Conservation (phyloP, 73 alveolate species). For the Breviolum minutum region DNA sequence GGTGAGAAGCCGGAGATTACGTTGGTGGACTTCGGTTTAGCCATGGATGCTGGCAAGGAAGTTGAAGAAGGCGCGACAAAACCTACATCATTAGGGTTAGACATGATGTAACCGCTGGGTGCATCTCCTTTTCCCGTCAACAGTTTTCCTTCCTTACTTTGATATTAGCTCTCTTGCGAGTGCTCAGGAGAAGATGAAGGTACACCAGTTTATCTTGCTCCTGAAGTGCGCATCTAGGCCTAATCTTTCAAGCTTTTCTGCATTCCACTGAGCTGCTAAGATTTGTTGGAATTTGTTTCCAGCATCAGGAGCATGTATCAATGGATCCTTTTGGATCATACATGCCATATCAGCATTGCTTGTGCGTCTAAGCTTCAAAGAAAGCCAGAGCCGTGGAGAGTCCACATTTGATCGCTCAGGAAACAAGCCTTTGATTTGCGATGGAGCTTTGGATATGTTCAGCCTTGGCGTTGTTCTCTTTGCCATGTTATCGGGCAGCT, state of each 20-base stretch:
- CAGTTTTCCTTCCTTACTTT: too few relatives aligned
- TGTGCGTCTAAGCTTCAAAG: too few relatives aligned
- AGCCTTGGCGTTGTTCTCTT: conserved; percentile 74
- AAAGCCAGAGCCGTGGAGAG: too few relatives aligned
- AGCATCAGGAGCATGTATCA: too few relatives aligned
- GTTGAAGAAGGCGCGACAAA: conserved; percentile 11
- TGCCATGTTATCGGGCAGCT: conserved; percentile 45
- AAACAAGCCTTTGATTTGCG: neutral
- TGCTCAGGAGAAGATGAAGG: conserved; percentile 42
- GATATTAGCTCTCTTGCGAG: too few relatives aligned
- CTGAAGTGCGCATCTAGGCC: conserved; percentile 29
- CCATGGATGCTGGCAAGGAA: conserved; percentile 33
- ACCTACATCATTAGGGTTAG: neutral
- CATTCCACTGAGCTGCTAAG: neutral
- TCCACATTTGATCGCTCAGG: neutral
- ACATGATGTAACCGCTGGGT: too few relatives aligned
- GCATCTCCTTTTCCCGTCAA: too few relatives aligned
- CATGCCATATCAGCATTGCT: too few relatives aligned
- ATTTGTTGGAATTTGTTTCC: neutral
- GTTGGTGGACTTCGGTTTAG: conserved; percentile 76
- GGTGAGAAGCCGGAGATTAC: conserved; percentile 6
- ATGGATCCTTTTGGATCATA: too few relatives aligned
- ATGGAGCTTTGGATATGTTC: conserved; percentile 55
- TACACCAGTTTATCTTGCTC: conserved; percentile 42
- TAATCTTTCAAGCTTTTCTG: neutral